Base-by-base conservation (phyloP, 805 yeast genomes). In the Torulaspora franciscae region DNA sequence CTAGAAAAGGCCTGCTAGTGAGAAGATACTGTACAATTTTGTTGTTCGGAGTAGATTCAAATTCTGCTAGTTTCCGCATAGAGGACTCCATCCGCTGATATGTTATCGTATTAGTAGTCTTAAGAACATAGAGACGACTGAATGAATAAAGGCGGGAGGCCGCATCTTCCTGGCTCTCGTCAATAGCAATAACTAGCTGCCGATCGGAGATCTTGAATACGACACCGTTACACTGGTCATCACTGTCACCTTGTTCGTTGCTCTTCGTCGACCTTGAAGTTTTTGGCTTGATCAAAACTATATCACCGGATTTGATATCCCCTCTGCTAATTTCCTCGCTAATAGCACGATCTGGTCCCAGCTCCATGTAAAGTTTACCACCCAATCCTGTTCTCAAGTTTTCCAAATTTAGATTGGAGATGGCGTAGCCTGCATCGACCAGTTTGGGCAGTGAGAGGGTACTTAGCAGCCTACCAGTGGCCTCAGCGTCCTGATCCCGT, bases 1-100 rank as follows among this genome's bases (percentile, higher is more conserved):
- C 44, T 3, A 43, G 28, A 30, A 57, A 61, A 1, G 51, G 42
- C 10, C 59, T 47, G 11, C 41, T 46, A 7, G 78, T 86, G 42
- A 76, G 63, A 42, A 78, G 66, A 22, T 76, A 60, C 48, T 71
- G 75, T 15, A 76, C 66, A 40, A 79, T 57, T 6, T 58, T 57
- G 17, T 73, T 66, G 32, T 51, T 47, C 8, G 61, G 58, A 0
- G 69, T 52, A 2, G 66, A 54, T 7, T 67, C 65, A 14, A 80
- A 51, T 46, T 80, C 85, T 8, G 69, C 66, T 26, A 88, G 66
- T 52, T 81, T 83, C 25, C 81, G 72, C 79, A 88, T 70, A 1
- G 93, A 80, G 9, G 83, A 79, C 43, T 80, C 79, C 95, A 89
- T 87, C 50, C 95, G 62, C 56, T 81, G 81, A 59, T 83, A 82